Evolutionary conservation across 2,329 filamentous ascomycete genomes (phyloP).

Genomic region (Arthrobotrys entomopaga): DNA sequence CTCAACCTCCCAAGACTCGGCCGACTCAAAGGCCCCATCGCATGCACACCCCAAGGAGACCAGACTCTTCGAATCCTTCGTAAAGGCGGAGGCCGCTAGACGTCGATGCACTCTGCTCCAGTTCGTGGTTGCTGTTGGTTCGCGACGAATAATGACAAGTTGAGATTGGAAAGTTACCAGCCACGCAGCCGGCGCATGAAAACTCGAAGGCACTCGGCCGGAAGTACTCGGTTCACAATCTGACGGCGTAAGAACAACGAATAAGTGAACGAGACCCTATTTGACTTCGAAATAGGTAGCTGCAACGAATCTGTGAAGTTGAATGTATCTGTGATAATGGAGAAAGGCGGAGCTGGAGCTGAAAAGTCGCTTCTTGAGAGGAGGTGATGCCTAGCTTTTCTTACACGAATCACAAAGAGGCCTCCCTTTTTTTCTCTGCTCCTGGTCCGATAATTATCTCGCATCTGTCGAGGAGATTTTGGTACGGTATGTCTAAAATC

Average conservation of each 20-base stretch:
- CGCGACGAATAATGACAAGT: background rate
- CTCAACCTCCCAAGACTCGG: slow-evolving; percentile 55
- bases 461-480: background rate
- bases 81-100: background rate
- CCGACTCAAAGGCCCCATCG: slow-evolving; percentile 52
- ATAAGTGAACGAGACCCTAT: too few relatives aligned
- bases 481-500: slow-evolving; percentile 30
- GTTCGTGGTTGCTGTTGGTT: background rate
- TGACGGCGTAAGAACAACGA: too few relatives aligned
- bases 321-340: background rate
- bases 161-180: background rate
- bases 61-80: background rate
- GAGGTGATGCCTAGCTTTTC: background rate
- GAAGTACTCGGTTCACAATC: slow-evolving; percentile 14
- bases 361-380: too few relatives aligned
- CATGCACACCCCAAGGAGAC: slow-evolving; percentile 6
- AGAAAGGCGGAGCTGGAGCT: too few relatives aligned
- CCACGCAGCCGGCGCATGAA: background rate
- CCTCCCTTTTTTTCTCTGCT: background rate
- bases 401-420: background rate
- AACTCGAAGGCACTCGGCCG: background rate
- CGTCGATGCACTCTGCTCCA: background rate
- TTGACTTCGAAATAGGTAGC: background rate
- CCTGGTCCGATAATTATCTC: background rate
- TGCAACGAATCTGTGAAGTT: background rate